Conservation (phyloP, 75 land plant genomes). For the Ceratopteris richardii region DNA sequence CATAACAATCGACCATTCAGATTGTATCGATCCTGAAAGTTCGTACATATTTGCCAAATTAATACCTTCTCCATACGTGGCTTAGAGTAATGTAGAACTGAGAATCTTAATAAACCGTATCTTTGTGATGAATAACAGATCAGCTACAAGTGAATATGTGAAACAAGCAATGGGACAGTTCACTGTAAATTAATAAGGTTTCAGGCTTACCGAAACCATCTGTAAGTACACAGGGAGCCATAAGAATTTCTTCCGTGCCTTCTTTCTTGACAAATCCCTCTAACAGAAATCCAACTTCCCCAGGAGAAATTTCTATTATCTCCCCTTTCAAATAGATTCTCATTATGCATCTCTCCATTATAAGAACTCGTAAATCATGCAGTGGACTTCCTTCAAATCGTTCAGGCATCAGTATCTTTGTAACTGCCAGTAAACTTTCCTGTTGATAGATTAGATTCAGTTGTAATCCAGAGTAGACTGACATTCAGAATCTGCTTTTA, state of each 20-base stretch:
- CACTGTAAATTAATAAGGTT: too few species aligned
- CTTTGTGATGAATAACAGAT: too few species aligned
- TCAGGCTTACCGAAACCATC: too few species aligned
- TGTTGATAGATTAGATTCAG: slow-evolving; percentile 9
- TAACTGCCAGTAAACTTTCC: slow-evolving; percentile 78
- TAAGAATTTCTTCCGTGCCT: slow-evolving; percentile 17
- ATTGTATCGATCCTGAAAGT: too few species aligned
- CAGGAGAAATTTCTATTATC: slow-evolving; percentile 45
- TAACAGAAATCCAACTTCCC: slow-evolving; percentile 58
- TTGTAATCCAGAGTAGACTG: background rate
- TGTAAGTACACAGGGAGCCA: slow-evolving; percentile 27
- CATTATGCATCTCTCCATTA: slow-evolving; percentile 60
- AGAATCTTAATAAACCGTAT: too few species aligned
- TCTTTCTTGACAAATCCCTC: slow-evolving; percentile 75
- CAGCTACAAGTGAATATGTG: too few species aligned
- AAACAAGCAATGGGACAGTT: too few species aligned
- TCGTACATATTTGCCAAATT: too few species aligned
- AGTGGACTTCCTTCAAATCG: slow-evolving; percentile 63
- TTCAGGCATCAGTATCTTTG: slow-evolving; percentile 68
- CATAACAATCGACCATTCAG: too few species aligned
- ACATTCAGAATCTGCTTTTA: background rate
- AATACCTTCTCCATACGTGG: too few species aligned
- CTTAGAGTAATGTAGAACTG: too few species aligned
- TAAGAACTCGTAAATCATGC: slow-evolving; percentile 62
- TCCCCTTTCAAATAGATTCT: slow-evolving; percentile 57